A percentile compares a stretch with the other conserved stretches of the same genome.
phyloP scores from a whole-genome alignment of 768 basidiomycete genomes.

The Termitomyces sp. region DNA sequence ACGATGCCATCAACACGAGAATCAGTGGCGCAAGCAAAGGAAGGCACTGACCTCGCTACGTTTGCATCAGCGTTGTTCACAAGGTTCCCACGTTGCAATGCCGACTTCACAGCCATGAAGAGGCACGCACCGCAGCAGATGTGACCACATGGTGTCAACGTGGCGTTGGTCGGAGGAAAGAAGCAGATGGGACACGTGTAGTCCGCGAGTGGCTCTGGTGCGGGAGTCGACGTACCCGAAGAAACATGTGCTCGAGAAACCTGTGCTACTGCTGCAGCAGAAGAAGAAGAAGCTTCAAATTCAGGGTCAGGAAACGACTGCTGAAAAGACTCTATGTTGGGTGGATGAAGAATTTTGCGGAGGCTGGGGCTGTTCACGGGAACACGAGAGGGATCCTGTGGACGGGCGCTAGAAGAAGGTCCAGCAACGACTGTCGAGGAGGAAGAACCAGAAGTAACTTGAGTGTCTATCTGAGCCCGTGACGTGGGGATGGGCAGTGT shows the following conservation, averaged over 20 bases:
- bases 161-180: constrained; percentile 66
- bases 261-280: constrained; percentile 1
- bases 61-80: constrained; percentile 20
- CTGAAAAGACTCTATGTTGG: constrained; percentile 9
- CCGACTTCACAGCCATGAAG: constrained; percentile 64
- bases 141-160: constrained; percentile 77
- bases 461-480: background rate
- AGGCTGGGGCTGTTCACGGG: constrained; percentile 19
- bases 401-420: background rate
- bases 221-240: constrained; percentile 8
- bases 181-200: constrained; percentile 82
- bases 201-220: constrained; percentile 39
- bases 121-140: constrained; percentile 73
- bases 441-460: background rate
- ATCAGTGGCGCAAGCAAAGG: constrained; percentile 1
- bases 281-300: background rate
- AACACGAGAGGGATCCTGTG: background rate
- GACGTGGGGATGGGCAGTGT: background rate
- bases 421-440: background rate
- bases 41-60: constrained; percentile 29
- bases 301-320: background rate
- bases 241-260: constrained; percentile 6
- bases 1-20: background rate
- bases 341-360: constrained; percentile 17
- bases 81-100: constrained; percentile 39